phyloP scores from a whole-genome alignment of 495 filamentous ascomycete genomes.

The Pyronema omphalodes region DNA sequence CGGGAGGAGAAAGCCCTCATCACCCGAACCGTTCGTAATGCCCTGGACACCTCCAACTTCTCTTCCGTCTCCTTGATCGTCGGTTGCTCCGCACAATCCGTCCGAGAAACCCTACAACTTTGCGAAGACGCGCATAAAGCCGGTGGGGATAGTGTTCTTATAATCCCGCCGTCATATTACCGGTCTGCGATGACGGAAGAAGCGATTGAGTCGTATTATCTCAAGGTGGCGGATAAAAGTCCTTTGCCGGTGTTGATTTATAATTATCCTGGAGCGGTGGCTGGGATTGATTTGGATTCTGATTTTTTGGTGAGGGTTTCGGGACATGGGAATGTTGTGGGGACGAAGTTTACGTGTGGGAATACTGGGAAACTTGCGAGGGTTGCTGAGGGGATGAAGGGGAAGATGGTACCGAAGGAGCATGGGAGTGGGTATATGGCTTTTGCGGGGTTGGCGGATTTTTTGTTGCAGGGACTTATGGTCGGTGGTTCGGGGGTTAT shows the following conservation, averaged over 20 bases:
- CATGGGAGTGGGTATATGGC: conserved; percentile 61
- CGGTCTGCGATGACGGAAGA: conserved; percentile 59
- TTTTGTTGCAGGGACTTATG: conserved; percentile 62
- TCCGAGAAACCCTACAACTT: conserved; percentile 57
- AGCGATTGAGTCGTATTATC: conserved; percentile 59
- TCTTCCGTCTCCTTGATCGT: conserved; percentile 58
- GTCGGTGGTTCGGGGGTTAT: conserved; percentile 72
- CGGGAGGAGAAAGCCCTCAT: conserved; percentile 57
- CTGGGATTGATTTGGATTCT: conserved; percentile 84
- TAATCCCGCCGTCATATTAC: conserved; percentile 74
- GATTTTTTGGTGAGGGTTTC: conserved; percentile 70
- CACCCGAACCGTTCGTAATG: conserved; percentile 60
- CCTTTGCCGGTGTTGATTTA: conserved; percentile 70
- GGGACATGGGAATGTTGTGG: conserved; percentile 64
- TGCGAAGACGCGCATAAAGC: conserved; percentile 41
- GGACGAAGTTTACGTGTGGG: conserved; percentile 82
- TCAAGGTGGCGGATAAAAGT: conserved; percentile 54
- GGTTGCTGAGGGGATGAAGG: conserved; percentile 48
- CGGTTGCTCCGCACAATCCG: conserved; percentile 59
- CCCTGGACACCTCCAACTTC: conserved; percentile 67
- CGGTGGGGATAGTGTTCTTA: conserved; percentile 60
- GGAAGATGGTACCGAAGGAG: conserved; percentile 49
- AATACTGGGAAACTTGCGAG: conserved; percentile 78
- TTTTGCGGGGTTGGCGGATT: conserved; percentile 77
- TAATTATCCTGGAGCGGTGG: conserved; percentile 80